Evolutionary conservation across 2,329 filamentous ascomycete genomes (phyloP).

Genomic region (Penicillium sumatraense): DNA sequence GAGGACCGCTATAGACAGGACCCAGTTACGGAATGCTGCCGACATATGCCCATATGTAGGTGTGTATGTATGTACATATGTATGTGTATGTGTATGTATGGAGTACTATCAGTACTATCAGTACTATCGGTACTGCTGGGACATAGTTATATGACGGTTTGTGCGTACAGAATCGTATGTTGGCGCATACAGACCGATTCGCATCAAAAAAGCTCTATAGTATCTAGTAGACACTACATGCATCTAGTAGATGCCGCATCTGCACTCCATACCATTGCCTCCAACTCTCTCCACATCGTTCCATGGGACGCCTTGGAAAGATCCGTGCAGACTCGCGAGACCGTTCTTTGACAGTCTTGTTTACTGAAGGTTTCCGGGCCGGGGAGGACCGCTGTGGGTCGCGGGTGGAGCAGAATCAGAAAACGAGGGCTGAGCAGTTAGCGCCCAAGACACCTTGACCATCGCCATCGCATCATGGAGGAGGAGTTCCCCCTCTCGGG

Average conservation of each 20-base stretch:
- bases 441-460: too few species aligned
- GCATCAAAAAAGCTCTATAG: too few species aligned
- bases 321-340: constrained; percentile 18
- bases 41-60: too few species aligned
- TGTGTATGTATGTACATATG: not conserved
- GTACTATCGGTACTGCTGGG: too few species aligned
- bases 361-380: constrained; percentile 32
- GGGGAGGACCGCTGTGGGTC: constrained; percentile 33
- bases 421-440: constrained; percentile 21
- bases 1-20: constrained; percentile 1
- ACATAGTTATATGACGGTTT: too few species aligned
- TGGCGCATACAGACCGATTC: too few species aligned
- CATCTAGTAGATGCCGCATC: not conserved
- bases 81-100: too few species aligned
- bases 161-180: not conserved
- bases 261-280: not conserved
- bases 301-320: constrained; percentile 9
- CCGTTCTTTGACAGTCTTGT: constrained; percentile 18
- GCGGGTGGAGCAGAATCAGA: constrained; percentile 14
- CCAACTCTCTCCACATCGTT: constrained; percentile 2
- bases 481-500: constrained; percentile 15
- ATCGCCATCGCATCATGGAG: constrained; percentile 24
- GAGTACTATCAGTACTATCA: too few species aligned
- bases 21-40: not conserved
- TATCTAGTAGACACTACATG: too few species aligned